A percentile compares a stretch with the other conserved stretches of the same genome.
phyloP scores from a whole-genome alignment of 192 early-diverging fungal genomes.

The Jimgerdemannia flammicorona region DNA sequence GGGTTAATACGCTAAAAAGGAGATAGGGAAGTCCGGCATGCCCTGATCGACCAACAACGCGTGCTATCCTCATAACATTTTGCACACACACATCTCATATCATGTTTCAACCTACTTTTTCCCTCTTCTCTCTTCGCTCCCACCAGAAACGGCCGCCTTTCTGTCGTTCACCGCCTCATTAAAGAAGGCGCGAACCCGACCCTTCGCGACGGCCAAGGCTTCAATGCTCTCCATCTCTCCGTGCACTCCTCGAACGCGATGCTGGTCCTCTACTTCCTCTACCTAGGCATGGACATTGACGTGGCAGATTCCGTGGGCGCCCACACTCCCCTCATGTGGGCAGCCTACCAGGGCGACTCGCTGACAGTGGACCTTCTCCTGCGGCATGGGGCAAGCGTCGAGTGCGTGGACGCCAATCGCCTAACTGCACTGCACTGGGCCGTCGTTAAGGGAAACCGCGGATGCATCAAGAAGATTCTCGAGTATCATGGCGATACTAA shows the following conservation, averaged over 20 bases:
- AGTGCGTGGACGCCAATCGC: conserved; percentile 64
- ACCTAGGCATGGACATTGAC: conserved; percentile 72
- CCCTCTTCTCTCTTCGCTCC: not conserved
- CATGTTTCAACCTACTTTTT: not conserved
- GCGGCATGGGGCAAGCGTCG: conserved; percentile 62
- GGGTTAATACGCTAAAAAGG: too few relatives aligned
- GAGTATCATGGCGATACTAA: conserved; percentile 67
- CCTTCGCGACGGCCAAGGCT: conserved; percentile 78
- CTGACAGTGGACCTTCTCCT: conserved; percentile 68
- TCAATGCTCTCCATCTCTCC: conserved; percentile 86
- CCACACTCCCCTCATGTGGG: conserved; percentile 94
- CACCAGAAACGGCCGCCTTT: conserved; percentile 66
- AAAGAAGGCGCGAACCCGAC: conserved; percentile 75
- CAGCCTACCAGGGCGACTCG: conserved; percentile 82
- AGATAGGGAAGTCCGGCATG: too few relatives aligned
- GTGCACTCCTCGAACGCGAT: conserved; percentile 80
- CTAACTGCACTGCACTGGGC: conserved; percentile 93
- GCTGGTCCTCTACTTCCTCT: conserved; percentile 71
- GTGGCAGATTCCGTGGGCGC: conserved; percentile 67
- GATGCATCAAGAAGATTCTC: conserved; percentile 63
- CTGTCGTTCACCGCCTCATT: conserved; percentile 68
- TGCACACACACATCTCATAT: too few relatives aligned
- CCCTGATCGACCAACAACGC: too few relatives aligned
- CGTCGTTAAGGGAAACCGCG: conserved; percentile 55
- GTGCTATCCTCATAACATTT: too few relatives aligned